A percentile compares a stretch with the other conserved stretches of the same genome.
phyloP scores from a whole-genome alignment of 495 filamentous ascomycete species.

The Aspergillus olivimuriae region DNA sequence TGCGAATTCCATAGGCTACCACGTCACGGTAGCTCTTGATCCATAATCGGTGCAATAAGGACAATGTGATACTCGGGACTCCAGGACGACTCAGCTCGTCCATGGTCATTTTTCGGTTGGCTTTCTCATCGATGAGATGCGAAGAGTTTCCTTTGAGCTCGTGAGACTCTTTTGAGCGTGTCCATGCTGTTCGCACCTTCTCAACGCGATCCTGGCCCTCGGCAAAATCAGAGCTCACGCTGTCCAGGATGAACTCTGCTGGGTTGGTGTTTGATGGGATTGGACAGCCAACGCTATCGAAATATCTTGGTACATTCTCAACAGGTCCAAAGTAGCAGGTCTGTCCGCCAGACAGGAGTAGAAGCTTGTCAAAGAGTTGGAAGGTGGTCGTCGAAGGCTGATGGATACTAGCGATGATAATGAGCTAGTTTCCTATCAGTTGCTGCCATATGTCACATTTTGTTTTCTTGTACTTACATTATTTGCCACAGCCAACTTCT shows the following conservation, averaged over 20 bases:
- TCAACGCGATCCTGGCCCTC: constrained; percentile 24
- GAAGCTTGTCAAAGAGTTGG: constrained; percentile 69
- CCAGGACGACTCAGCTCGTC: constrained; percentile 25
- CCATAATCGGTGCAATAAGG: constrained; percentile 63
- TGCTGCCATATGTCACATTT: neutral
- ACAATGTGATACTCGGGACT: constrained; percentile 27
- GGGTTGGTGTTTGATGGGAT: constrained; percentile 67
- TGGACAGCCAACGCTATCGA: constrained; percentile 47
- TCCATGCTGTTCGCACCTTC: constrained; percentile 28
- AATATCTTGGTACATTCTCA: constrained; percentile 46
- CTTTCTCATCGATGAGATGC: constrained; percentile 14
- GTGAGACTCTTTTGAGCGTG: constrained; percentile 13
- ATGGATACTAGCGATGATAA: constrained; percentile 74
- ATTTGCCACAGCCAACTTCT: constrained; percentile 55
- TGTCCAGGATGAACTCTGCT: constrained; percentile 69
- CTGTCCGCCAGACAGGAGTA: constrained; percentile 63
- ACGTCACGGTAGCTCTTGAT: constrained; percentile 80
- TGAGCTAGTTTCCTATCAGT: constrained; percentile 32
- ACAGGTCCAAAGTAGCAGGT: constrained; percentile 65
- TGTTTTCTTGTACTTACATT: constrained; percentile 42
- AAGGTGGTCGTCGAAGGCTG: constrained; percentile 75
- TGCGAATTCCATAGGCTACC: constrained; percentile 71
- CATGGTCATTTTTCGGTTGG: neutral
- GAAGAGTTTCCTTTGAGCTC: constrained; percentile 5
- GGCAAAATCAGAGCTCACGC: constrained; percentile 69